Conservation (phyloP, 2,329 filamentous ascomycete species). For the Emmonsiellopsis sp. region DNA sequence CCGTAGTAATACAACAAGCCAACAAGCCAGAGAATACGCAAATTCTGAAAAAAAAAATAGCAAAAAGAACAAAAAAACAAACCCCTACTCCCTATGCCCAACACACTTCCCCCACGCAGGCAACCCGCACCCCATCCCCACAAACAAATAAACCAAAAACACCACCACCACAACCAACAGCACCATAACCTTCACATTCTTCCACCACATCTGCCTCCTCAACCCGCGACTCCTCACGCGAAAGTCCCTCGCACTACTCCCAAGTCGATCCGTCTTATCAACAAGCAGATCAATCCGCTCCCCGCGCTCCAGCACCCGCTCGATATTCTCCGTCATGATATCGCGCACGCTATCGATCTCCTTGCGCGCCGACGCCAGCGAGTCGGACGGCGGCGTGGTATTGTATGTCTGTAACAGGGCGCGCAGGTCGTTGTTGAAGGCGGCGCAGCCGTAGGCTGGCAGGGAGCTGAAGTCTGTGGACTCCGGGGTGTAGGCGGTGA, state of each 20-base stretch:
- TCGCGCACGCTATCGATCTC: conserved; percentile 90
- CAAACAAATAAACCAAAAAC: conserved; percentile 61
- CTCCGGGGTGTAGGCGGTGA: conserved; percentile 56
- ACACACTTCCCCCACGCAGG: conserved; percentile 44
- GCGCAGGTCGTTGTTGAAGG: conserved; percentile 74
- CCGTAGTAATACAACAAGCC: not conserved
- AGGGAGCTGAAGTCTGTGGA: conserved; percentile 65
- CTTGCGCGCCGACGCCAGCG: conserved; percentile 68
- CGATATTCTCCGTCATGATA: conserved; percentile 95
- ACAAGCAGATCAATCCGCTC: conserved; percentile 90
- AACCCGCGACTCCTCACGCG: conserved; percentile 75
- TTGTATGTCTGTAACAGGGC: conserved; percentile 75
- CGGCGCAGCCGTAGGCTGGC: conserved; percentile 81
- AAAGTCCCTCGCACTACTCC: conserved; percentile 83
- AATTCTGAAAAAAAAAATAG: not conserved
- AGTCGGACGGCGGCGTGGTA: conserved; percentile 67
- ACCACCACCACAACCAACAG: conserved; percentile 61
- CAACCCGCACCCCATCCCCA: conserved; percentile 63
- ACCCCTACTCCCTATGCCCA: conserved; percentile 13
- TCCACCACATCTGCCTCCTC: conserved; percentile 98
- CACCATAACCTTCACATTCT: conserved; percentile 92
- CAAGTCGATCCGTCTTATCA: conserved; percentile 90
- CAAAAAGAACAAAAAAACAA: not conserved
- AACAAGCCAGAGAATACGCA: not conserved
- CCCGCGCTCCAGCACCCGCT: conserved; percentile 76